phyloP scores from a whole-genome alignment of 768 basidiomycete genomes.

The Suillus discolor region DNA sequence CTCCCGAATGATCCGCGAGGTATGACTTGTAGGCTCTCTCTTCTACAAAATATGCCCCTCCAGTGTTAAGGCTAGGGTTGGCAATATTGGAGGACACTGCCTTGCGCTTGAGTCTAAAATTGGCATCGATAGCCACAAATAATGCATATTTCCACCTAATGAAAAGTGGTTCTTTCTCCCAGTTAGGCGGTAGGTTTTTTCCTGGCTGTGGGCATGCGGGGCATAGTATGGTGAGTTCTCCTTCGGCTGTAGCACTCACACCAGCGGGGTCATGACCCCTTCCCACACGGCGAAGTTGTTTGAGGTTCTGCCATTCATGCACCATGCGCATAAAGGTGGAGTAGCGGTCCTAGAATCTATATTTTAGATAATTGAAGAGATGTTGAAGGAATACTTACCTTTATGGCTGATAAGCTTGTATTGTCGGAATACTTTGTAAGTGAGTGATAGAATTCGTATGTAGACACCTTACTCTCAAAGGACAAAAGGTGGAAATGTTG shows the following conservation, averaged over 20 bases:
- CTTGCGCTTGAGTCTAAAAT: conserved; percentile 33
- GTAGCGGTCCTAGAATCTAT: conserved; percentile 21
- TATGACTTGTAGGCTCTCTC: conserved; percentile 19
- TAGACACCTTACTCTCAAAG: conserved; percentile 34
- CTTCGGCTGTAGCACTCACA: conserved; percentile 5
- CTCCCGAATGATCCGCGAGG: conserved; percentile 16
- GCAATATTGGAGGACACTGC: conserved; percentile 24
- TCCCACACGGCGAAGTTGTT: conserved; percentile 26
- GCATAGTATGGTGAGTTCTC: conserved; percentile 24
- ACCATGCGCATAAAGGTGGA: conserved; percentile 6
- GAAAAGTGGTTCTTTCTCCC: not conserved
- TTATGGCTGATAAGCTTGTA: too few relatives aligned
- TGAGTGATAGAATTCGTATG: too few relatives aligned
- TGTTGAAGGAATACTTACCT: too few relatives aligned
- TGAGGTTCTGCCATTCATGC: conserved; percentile 24
- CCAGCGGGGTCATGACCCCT: conserved; percentile 15
- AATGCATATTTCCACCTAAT: conserved; percentile 30
- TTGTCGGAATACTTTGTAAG: too few relatives aligned
- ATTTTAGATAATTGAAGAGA: too few relatives aligned
- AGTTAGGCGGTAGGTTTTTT: conserved; percentile 19
- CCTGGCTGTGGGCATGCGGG: conserved; percentile 29
- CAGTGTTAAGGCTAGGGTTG: conserved; percentile 32
- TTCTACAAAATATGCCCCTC: conserved; percentile 29
- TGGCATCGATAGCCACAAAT: conserved; percentile 34
- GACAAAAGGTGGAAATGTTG: conserved; percentile 28